Evolutionary conservation across 176 grass and related monocot species (phyloP), one percentile per base, ranked within the genome.

Genomic region (Hyparrhenia diplandra): DNA sequence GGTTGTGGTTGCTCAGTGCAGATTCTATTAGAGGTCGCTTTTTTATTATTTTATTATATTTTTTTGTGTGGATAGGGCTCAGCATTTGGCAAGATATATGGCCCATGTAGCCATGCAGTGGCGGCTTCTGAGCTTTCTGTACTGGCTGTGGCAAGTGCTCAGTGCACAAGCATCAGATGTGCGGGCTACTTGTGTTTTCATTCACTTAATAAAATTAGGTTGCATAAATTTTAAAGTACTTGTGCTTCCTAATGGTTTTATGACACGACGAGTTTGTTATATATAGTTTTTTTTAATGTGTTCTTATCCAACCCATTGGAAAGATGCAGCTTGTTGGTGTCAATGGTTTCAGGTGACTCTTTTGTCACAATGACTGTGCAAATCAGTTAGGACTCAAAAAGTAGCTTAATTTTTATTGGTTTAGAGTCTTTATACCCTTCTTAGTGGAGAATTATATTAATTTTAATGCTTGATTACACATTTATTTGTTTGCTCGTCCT

Each of bases 291-390:
- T 34, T 24, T 74, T 64, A 30, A 69, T 51, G 20, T 69, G 47
- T 66, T 27, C 40, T 75, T 80, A 69, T 80, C 75, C 24, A 1
- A 1, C 4, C 58, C 62, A 63, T 2, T 52, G 9, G 20, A 73
- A 69, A 13, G 24, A 52, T 80, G 87, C 30, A 8, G 36, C 75
- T 55, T 84, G 79, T 78, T 79, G 79, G 83, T 79, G 75, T 79
- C 59, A 74, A n/a, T 11, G 75, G 79, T 32, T 32, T 32, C 55
- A 64, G 51, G 68, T 14, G 1, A 2, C 31, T 68, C 46, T 66
- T 73, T 67, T 29, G 1, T 75, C 51, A 68, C 63, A 39, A 29
- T 76, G 4, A 29, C 71, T 12, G 31, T 52, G 55, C 34, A 85
- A 71, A 64, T 52, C 55, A 6, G 17, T 52, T 10, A 85, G 24